Conservation (phyloP, 352 stramenopile species). For the Globisporangium nodosum region DNA sequence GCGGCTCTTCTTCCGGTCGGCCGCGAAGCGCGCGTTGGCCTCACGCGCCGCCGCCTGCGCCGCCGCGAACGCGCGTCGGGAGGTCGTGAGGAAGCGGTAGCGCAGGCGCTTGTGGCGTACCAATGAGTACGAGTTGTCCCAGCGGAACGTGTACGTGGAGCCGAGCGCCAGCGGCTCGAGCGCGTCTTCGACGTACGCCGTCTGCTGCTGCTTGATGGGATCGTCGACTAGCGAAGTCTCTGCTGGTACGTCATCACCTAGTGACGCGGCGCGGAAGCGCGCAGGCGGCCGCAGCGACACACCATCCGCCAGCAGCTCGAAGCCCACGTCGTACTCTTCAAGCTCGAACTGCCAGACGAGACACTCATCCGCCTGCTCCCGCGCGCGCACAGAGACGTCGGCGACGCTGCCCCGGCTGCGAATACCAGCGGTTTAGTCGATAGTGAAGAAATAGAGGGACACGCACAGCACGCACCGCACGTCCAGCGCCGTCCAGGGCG, state of each 20-base stretch:
- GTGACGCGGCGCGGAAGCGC: constrained; percentile 26
- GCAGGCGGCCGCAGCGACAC: constrained; percentile 22
- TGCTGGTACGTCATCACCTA: background rate
- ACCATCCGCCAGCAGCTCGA: constrained; percentile 51
- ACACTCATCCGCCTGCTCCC: constrained; percentile 21
- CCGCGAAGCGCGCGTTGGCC: constrained; percentile 18
- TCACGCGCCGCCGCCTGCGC: constrained; percentile 50
- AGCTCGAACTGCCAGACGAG: constrained; percentile 64
- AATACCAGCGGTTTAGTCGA: background rate
- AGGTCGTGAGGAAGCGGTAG: constrained; percentile 50
- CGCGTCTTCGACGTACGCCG: constrained; percentile 25
- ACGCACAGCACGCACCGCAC: constrained; percentile 22
- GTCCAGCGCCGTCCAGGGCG: constrained; percentile 40
- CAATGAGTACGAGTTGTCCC: constrained; percentile 78
- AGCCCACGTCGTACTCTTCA: constrained; percentile 54
- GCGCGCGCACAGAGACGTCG: constrained; percentile 36
- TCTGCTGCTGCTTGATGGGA: constrained; percentile 1
- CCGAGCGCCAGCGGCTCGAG: constrained; percentile 24
- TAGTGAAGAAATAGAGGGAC: background rate
- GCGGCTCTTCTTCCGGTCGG: constrained; percentile 11
- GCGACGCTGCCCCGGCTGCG: constrained; percentile 42
- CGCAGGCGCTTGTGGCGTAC: constrained; percentile 58
- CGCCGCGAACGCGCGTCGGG: constrained; percentile 28
- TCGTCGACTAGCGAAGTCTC: too few relatives aligned
- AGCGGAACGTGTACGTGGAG: constrained; percentile 51